These are phyloP conservation scores for Geosmithia flava DNA, from an alignment of 2,329 filamentous ascomycete genomes.

Conservation along the genomic window DNA sequence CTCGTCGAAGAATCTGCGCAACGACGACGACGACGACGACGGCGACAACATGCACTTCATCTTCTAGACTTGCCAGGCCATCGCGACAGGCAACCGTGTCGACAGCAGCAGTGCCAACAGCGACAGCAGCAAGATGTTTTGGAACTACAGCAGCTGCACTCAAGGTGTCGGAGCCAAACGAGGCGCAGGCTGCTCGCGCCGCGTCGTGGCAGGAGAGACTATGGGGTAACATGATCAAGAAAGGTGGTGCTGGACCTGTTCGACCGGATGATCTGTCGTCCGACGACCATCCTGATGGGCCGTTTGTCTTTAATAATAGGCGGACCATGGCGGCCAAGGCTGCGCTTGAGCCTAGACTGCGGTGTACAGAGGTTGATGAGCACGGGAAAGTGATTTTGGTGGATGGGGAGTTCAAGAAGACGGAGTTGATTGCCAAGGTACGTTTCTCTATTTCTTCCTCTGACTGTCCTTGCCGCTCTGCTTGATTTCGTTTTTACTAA, in stretches of 20 bases:
- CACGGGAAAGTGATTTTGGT: slow-evolving; percentile 84
- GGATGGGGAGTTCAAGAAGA: slow-evolving; percentile 96
- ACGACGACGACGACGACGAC: background rate
- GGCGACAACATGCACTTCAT: background rate
- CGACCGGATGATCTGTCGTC: slow-evolving; percentile 47
- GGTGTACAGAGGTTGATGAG: slow-evolving; percentile 92
- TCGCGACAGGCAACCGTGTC: background rate
- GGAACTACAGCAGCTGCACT: slow-evolving; percentile 13
- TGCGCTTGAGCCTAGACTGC: slow-evolving; percentile 69
- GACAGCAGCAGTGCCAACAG: background rate
- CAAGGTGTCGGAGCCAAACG: slow-evolving; percentile 9
- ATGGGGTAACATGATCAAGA: slow-evolving; percentile 27
- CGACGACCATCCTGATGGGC: slow-evolving; percentile 45
- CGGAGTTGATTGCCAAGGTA: slow-evolving; percentile 89
- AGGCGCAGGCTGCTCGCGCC: slow-evolving; percentile 3
- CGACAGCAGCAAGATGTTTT: slow-evolving; percentile 8
- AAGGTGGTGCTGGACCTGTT: slow-evolving; percentile 23
- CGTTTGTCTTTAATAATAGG: slow-evolving; percentile 53
- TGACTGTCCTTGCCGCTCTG: background rate
- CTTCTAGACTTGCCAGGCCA: background rate
- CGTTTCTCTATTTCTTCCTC: background rate
- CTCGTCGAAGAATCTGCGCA: background rate
- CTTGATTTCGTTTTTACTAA: background rate
- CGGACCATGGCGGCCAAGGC: slow-evolving; percentile 63
- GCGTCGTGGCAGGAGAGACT: slow-evolving; percentile 35